A percentile compares a stretch with the other conserved stretches of the same genome.
Conservation (phyloP, 1,284 basidiomycete species). For the Ceratobasidium sp. region DNA sequence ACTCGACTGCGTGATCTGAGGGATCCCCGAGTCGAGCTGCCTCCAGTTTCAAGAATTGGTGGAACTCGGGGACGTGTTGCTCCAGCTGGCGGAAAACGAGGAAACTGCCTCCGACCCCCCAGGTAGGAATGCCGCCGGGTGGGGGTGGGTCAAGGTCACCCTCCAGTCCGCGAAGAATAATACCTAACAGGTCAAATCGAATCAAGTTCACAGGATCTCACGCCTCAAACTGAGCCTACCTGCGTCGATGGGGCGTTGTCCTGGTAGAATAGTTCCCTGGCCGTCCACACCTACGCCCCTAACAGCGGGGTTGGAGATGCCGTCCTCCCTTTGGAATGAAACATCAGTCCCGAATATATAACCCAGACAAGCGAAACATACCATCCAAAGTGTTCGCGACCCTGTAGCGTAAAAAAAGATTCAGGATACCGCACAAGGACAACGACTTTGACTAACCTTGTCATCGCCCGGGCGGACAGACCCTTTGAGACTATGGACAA, state of each 20-base stretch:
- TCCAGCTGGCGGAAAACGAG: constrained; percentile 60
- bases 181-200: constrained; percentile 2
- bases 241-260: constrained; percentile 38
- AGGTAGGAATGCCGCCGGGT: too few relatives aligned
- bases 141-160: constrained; percentile 50
- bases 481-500: constrained; percentile 38
- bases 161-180: constrained; percentile 51
- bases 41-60: constrained; percentile 39
- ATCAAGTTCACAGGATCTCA: neutral
- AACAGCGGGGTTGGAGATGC: constrained; percentile 41
- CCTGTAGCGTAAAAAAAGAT: neutral
- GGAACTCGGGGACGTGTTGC: constrained; percentile 40
- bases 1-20: constrained; percentile 54
- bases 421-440: neutral
- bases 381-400: constrained; percentile 32
- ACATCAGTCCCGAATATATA: neutral
- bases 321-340: constrained; percentile 37
- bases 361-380: neutral
- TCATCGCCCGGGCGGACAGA: constrained; percentile 38
- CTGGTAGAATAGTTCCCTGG: too few relatives aligned
- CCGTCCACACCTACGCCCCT: constrained; percentile 36
- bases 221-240: too few relatives aligned
- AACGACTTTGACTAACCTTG: constrained; percentile 12
- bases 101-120: constrained; percentile 62
- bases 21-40: too few relatives aligned